These are phyloP conservation scores for Pseudogymnoascus sp. DNA, from an alignment of 2,329 filamentous ascomycete genomes.

Conservation along the genomic window DNA sequence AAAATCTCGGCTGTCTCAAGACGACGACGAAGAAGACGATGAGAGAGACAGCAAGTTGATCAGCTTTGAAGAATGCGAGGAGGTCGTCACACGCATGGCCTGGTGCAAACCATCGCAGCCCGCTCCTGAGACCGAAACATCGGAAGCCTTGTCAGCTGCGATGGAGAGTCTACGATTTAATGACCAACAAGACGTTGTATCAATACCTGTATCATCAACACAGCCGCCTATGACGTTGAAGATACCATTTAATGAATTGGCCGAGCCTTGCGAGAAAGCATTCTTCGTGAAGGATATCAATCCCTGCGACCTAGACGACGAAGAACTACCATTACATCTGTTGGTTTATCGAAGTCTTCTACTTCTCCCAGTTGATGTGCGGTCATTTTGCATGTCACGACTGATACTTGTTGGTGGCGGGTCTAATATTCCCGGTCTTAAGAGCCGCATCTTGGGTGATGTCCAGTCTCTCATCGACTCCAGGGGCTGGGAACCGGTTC, in stretches of 20 bases:
- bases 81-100: constrained; percentile 65
- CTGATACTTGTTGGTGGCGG: constrained; percentile 82
- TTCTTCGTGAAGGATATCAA: constrained; percentile 60
- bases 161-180: constrained; percentile 51
- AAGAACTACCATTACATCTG: constrained; percentile 72
- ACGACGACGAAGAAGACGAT: constrained; percentile 13
- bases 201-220: constrained; percentile 39
- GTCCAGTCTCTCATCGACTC: constrained; percentile 59
- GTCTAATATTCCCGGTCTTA: constrained; percentile 72
- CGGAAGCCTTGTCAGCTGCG: constrained; percentile 43
- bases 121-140: constrained; percentile 15
- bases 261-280: constrained; percentile 67
- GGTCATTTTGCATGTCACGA: constrained; percentile 79
- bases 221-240: constrained; percentile 49
- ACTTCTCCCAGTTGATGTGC: constrained; percentile 71
- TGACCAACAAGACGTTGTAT: constrained; percentile 28
- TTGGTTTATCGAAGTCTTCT: constrained; percentile 73
- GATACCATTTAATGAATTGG: constrained; percentile 63
- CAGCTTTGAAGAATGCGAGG: constrained; percentile 75
- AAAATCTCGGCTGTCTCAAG: constrained; percentile 16
- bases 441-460: constrained; percentile 69
- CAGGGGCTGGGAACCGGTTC: constrained; percentile 71
- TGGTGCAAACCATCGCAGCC: constrained; percentile 56
- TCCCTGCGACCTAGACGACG: constrained; percentile 66
- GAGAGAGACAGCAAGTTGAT: constrained; percentile 34